Evolutionary conservation across 495 filamentous ascomycete species (phyloP).

Genomic region (Lophium mytilinum): DNA sequence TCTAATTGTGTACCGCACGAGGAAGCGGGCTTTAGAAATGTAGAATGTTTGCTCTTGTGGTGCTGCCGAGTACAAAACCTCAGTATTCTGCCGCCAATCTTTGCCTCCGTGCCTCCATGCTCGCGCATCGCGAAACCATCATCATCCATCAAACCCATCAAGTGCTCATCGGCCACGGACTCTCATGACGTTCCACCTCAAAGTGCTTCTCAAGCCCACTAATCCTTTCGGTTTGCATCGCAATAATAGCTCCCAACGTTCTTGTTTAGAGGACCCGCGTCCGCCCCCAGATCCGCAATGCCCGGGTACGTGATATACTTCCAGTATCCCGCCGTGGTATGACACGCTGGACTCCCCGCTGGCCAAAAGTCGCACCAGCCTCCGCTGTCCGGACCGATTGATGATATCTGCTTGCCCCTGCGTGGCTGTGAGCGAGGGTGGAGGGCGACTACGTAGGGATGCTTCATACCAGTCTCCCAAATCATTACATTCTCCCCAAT

Average conservation of each 20-base stretch:
- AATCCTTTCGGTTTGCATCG: neutral
- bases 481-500: neutral
- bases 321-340: neutral
- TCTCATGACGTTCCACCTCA: neutral
- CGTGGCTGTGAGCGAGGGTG: neutral
- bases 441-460: neutral
- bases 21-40: too few species aligned
- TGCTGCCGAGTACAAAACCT: too few species aligned
- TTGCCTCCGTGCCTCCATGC: neutral
- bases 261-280: neutral
- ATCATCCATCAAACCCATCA: neutral
- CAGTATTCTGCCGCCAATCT: neutral
- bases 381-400: neutral
- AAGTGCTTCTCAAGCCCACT: neutral
- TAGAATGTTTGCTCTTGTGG: too few species aligned
- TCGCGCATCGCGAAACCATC: neutral
- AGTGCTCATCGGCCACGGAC: neutral
- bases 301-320: neutral
- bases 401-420: neutral
- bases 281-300: neutral
- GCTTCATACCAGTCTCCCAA: neutral
- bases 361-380: neutral
- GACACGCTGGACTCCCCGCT: neutral
- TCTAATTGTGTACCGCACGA: too few species aligned
- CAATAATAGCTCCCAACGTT: neutral